Evolutionary conservation across 345 rosid species (phyloP).

Genomic region (Ceriops tagal): DNA sequence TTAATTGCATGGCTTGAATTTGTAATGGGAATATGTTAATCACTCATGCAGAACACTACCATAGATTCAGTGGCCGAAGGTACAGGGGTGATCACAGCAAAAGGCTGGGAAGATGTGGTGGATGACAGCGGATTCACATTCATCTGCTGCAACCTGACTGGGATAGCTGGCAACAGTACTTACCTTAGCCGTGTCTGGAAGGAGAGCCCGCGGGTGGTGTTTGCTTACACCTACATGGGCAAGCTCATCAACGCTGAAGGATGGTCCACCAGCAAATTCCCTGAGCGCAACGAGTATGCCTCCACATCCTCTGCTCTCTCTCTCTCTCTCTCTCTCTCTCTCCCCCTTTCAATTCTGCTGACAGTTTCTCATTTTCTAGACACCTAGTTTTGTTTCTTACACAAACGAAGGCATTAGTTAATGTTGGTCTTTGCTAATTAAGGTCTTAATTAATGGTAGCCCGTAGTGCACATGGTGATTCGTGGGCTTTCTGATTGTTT

Average conservation of each 20-base stretch:
- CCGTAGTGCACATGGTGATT: too few relatives aligned
- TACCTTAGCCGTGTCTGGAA: conserved; percentile 35
- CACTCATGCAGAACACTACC: conserved; percentile 26
- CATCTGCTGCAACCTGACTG: conserved; percentile 31
- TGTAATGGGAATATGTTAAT: neutral
- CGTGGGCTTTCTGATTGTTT: too few relatives aligned
- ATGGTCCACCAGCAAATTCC: conserved; percentile 16
- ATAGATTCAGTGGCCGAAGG: conserved; percentile 37
- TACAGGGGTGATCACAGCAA: conserved; percentile 47
- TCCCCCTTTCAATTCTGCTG: too few relatives aligned
- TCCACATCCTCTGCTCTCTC: neutral
- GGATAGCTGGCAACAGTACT: conserved; percentile 19
- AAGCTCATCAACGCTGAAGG: conserved; percentile 21
- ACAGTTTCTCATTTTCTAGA: too few relatives aligned
- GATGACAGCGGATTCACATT: conserved; percentile 39
- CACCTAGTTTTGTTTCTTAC: too few relatives aligned
- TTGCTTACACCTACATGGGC: conserved; percentile 32
- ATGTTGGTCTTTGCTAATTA: too few relatives aligned
- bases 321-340: too few relatives aligned
- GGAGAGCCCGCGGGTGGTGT: conserved; percentile 27
- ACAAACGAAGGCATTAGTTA: too few relatives aligned
- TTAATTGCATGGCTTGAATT: too few relatives aligned
- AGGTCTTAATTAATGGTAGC: too few relatives aligned
- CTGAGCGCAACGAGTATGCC: conserved; percentile 9
- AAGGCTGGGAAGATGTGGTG: conserved; percentile 20